These are phyloP conservation scores for Nitzschia sp. DNA, from an alignment of 108 stramenopile genomes.

Conservation along the genomic window DNA sequence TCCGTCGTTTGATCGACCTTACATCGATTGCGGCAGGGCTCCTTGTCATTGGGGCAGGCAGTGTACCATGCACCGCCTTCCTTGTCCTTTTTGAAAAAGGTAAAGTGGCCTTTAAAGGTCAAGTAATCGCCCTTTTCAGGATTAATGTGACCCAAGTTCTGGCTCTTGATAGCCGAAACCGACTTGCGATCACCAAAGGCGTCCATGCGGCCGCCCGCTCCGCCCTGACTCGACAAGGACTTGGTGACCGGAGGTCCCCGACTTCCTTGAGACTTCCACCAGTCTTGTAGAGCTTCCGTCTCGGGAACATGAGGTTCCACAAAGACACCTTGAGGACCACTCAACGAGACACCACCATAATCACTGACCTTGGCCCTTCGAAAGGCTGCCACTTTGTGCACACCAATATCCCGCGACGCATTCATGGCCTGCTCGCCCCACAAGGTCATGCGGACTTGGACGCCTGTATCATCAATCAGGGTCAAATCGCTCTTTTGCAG, in stretches of 20 bases:
- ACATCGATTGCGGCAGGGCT: constrained; percentile 86
- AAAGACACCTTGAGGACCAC: constrained; percentile 39
- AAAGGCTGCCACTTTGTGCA: constrained; percentile 75
- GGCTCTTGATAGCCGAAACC: constrained; percentile 78
- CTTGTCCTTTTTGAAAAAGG: constrained; percentile 93
- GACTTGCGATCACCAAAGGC: constrained; percentile 73
- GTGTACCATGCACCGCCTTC: constrained; percentile 96
- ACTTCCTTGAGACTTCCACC: constrained; percentile 69
- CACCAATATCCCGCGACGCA: constrained; percentile 46
- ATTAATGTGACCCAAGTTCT: constrained; percentile 77
- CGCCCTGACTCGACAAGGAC: constrained; percentile 67
- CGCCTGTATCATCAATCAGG: constrained; percentile 88
- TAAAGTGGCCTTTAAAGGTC: constrained; percentile 85
- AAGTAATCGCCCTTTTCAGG: constrained; percentile 95
- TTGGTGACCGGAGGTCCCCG: constrained; percentile 50
- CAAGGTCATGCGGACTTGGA: constrained; percentile 85
- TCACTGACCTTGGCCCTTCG: constrained; percentile 87
- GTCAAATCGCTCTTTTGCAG: constrained; percentile 89
- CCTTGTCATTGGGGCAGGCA: constrained; percentile 85
- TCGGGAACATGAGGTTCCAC: constrained; percentile 62
- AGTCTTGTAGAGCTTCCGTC: constrained; percentile 52
- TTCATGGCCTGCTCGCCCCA: constrained; percentile 71
- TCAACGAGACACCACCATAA: constrained; percentile 80
- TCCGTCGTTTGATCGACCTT: constrained; percentile 86
- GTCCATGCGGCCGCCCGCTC: constrained; percentile 58